These are phyloP conservation scores for Metschnikowia cerradonensis DNA, from an alignment of 805 yeast genomes.

Conservation along the genomic window DNA sequence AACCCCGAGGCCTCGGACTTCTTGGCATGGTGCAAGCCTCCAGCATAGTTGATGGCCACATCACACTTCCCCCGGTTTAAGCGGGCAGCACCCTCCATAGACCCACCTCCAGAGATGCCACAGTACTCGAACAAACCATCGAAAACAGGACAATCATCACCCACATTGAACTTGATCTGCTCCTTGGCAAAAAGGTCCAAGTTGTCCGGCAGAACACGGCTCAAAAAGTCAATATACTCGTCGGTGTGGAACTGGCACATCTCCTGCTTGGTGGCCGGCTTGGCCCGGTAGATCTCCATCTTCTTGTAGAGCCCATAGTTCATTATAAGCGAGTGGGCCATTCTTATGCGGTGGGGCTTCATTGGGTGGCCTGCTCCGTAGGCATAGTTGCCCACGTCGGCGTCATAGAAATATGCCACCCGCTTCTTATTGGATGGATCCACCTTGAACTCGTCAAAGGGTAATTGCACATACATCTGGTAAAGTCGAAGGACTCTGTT, in stretches of 20 bases:
- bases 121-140: conserved; percentile 76
- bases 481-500: too few species aligned
- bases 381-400: conserved; percentile 96
- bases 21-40: conserved; percentile 91
- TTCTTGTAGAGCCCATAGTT: conserved; percentile 93
- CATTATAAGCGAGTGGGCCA: conserved; percentile 97
- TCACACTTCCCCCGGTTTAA: conserved; percentile 79
- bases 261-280: conserved; percentile 96
- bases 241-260: conserved; percentile 98
- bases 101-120: conserved; percentile 81
- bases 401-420: conserved; percentile 43
- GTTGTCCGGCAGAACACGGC: conserved; percentile 89
- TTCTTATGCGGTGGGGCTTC: conserved; percentile 98
- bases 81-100: conserved; percentile 85
- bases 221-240: conserved; percentile 89
- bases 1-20: conserved; percentile 88
- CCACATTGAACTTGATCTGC: conserved; percentile 88
- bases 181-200: conserved; percentile 83
- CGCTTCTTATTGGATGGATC: conserved; percentile 39
- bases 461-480: conserved; percentile 38
- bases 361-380: conserved; percentile 98
- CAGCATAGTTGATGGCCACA: conserved; percentile 90
- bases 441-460: conserved; percentile 43
- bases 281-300: conserved; percentile 96
- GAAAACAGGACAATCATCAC: conserved; percentile 80